Conservation (phyloP, 805 yeast species). For the Nakazawaea ambrosiae region DNA sequence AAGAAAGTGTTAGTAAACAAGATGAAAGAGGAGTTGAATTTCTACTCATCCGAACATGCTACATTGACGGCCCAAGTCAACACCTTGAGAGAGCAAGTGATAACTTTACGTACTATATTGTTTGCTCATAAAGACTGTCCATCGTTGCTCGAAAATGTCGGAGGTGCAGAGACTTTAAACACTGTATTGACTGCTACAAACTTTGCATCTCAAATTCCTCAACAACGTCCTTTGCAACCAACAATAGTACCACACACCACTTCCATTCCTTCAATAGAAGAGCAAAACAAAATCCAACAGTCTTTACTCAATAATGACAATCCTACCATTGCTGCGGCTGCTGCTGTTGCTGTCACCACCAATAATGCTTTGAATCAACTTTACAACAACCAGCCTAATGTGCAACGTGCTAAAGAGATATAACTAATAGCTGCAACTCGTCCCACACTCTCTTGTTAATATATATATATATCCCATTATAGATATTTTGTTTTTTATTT, state of each 20-base stretch:
- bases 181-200: slow-evolving; percentile 28
- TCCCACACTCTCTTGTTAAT: background rate
- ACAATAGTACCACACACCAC: slow-evolving; percentile 12
- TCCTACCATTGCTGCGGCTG: slow-evolving; percentile 5
- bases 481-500: no score
- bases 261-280: slow-evolving; percentile 8
- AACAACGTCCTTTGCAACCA: slow-evolving; percentile 6
- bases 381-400: background rate
- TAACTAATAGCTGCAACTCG: background rate
- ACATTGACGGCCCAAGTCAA: slow-evolving; percentile 52
- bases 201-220: slow-evolving; percentile 16
- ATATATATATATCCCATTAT: background rate
- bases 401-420: background rate
- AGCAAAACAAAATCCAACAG: slow-evolving; percentile 7
- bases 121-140: slow-evolving; percentile 45
- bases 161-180: slow-evolving; percentile 39
- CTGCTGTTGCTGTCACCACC: slow-evolving; percentile 8
- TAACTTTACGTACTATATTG: slow-evolving; percentile 39
- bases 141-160: slow-evolving; percentile 31
- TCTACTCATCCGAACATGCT: slow-evolving; percentile 64
- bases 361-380: slow-evolving; percentile 9
- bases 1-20: slow-evolving; percentile 83
- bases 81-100: slow-evolving; percentile 52
- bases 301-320: slow-evolving; percentile 2
- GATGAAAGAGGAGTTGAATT: slow-evolving; percentile 73